Conservation (phyloP, 2,329 filamentous ascomycete species). For the Epichloe scottii region DNA sequence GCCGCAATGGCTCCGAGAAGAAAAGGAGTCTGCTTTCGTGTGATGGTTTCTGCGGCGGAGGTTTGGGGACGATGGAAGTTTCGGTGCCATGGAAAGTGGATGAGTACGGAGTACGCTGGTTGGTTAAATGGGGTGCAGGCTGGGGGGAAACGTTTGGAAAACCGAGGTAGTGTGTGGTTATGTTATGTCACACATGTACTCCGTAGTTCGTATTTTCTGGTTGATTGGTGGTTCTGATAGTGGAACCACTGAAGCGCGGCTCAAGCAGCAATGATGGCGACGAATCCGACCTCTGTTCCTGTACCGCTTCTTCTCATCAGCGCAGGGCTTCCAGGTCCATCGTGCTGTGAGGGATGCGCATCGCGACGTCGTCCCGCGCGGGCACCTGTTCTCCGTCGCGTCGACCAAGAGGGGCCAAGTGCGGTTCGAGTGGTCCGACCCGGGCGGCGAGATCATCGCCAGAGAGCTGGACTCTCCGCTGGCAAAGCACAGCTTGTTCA, state of each 20-base stretch:
- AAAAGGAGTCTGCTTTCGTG: slow-evolving; percentile 12
- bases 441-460: slow-evolving; percentile 16
- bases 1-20: neutral
- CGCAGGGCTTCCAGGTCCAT: slow-evolving; percentile 17
- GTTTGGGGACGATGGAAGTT: slow-evolving; percentile 25
- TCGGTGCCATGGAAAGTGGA: neutral
- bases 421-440: slow-evolving; percentile 21
- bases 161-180: no score
- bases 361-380: slow-evolving; percentile 10
- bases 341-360: slow-evolving; percentile 16
- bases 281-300: no score
- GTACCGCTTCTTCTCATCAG: slow-evolving; percentile 10
- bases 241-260: slow-evolving; percentile 25
- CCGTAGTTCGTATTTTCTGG: no score
- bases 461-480: slow-evolving; percentile 18
- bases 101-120: slow-evolving; percentile 8
- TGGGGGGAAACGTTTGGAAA: neutral
- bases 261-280: slow-evolving; percentile 23
- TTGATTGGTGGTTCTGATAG: neutral
- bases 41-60: slow-evolving; percentile 38
- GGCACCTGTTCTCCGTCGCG: slow-evolving; percentile 17
- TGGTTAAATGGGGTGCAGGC: neutral
- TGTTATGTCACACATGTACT: no score
- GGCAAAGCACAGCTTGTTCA: slow-evolving; percentile 16
- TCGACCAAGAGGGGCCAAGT: slow-evolving; percentile 15